Base-by-base conservation (phyloP, 176 grass and related monocot species). In the Phragmites australis region DNA sequence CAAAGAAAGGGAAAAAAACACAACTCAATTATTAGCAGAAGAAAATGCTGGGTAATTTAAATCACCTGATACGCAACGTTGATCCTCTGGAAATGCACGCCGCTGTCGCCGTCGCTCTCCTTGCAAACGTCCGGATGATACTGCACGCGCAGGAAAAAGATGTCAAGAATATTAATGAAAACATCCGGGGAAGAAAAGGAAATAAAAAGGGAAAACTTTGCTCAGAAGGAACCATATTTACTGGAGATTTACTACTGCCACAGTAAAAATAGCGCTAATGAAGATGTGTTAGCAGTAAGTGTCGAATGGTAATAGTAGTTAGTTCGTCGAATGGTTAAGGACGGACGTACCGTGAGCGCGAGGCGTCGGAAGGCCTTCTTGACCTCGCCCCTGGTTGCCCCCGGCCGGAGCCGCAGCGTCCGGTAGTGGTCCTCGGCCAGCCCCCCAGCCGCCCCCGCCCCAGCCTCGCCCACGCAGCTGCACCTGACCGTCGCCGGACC, bases 281-380 rank as follows among this genome's bases (percentile, higher is more conserved):
- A 4, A 2, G 34, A 5, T 37, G 34, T 37, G 34, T 37, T 37
- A 37, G 34, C 34, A 37, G 34, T 37, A 37, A 37, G 47, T 17
- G 47, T 14, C 1, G 12, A 49, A 49, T 49, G 47, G 47, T 49
- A 17, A 0, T 7, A n/a, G 52, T 3, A 23, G 52, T 21, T 52
- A n/a, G n/a, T n/a, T n/a, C n/a, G n/a, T n/a, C n/a, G 49, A 3
- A 22, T 2, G 21, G 8, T 25, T 3, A 8, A 70, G 15, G 63
- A 3, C 6, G 53, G 0, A 55, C 83, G 74, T 32, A 85, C 87
- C 87, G 25, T 83, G 77, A 91, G 85, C 48, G 85, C 82, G 57
- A 91, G 89, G 48, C 68, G 81, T 56, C 67, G 89, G 82, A 91
- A 91, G 16, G 89, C 89, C 77, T 55, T 78, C 89, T 91, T 91